Conservation (phyloP, 2,329 filamentous ascomycete genomes). For the Cladosporium sp. region DNA sequence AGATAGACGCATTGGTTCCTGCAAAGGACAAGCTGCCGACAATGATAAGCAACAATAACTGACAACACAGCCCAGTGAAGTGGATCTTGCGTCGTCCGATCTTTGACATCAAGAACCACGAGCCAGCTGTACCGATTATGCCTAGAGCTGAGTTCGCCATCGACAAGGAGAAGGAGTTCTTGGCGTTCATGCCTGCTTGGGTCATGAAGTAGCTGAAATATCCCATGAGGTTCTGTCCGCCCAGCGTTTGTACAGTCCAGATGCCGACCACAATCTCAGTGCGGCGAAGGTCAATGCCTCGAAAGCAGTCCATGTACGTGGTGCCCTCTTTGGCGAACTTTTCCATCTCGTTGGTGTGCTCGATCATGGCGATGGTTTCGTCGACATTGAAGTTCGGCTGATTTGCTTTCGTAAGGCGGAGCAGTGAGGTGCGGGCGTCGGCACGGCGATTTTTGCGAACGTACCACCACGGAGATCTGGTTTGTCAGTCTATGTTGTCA, state of each 20-base stretch:
- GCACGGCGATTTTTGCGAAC: constrained; percentile 28
- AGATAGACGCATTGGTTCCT: constrained; percentile 49
- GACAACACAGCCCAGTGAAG: constrained; percentile 68
- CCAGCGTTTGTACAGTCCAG: constrained; percentile 44
- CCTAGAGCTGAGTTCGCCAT: constrained; percentile 61
- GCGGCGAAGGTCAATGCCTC: constrained; percentile 35
- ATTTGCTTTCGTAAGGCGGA: constrained; percentile 20
- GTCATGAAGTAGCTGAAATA: constrained; percentile 49
- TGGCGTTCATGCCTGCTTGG: constrained; percentile 44
- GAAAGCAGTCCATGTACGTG: constrained; percentile 39
- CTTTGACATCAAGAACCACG: constrained; percentile 73
- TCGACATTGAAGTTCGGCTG: constrained; percentile 60
- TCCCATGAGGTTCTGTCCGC: constrained; percentile 15
- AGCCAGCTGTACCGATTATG: constrained; percentile 74
- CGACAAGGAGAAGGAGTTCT: constrained; percentile 44
- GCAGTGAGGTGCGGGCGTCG: constrained; percentile 22
- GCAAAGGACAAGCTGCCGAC: constrained; percentile 40
- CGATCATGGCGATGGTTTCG: constrained; percentile 86
- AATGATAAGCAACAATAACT: constrained; percentile 70
- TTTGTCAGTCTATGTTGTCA: neutral
- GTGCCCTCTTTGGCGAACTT: constrained; percentile 18
- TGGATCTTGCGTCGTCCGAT: constrained; percentile 74
- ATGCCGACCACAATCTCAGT: constrained; percentile 51
- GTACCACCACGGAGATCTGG: constrained; percentile 31
- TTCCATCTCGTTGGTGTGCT: constrained; percentile 62